phyloP scores from a whole-genome alignment of 345 rosid species.

The Eucalyptus leucophloia region DNA sequence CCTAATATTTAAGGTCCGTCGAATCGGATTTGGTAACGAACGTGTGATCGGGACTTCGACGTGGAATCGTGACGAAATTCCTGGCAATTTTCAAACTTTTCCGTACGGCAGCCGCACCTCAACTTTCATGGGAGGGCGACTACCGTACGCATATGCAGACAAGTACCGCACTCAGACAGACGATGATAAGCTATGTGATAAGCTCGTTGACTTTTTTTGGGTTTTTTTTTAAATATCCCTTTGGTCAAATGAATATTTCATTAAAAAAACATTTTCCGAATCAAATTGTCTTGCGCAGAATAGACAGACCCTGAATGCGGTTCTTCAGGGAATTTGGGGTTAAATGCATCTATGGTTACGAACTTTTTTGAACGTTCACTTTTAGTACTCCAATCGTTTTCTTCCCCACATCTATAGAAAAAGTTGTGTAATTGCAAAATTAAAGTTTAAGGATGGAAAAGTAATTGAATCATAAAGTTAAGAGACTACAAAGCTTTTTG shows the following conservation, averaged over 20 bases:
- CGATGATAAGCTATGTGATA: background rate
- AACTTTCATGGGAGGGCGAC: background rate
- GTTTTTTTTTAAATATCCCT: background rate
- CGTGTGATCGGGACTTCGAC: background rate
- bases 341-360: background rate
- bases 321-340: background rate
- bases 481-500: accelerated
- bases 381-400: background rate
- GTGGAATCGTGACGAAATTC: background rate
- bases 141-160: background rate
- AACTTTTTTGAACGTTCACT: background rate
- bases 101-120: background rate
- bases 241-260: too few species aligned
- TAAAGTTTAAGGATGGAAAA: background rate
- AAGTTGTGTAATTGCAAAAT: too few species aligned
- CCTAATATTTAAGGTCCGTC: background rate
- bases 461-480: background rate
- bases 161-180: background rate
- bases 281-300: too few species aligned
- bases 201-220: background rate
- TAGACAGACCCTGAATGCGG: too few species aligned
- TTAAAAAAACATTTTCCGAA: too few species aligned
- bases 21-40: background rate
- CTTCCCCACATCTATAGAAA: background rate
- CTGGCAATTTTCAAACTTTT: background rate